phyloP scores from a whole-genome alignment of 2,329 filamentous ascomycete species.

The Aspergillus persii region DNA sequence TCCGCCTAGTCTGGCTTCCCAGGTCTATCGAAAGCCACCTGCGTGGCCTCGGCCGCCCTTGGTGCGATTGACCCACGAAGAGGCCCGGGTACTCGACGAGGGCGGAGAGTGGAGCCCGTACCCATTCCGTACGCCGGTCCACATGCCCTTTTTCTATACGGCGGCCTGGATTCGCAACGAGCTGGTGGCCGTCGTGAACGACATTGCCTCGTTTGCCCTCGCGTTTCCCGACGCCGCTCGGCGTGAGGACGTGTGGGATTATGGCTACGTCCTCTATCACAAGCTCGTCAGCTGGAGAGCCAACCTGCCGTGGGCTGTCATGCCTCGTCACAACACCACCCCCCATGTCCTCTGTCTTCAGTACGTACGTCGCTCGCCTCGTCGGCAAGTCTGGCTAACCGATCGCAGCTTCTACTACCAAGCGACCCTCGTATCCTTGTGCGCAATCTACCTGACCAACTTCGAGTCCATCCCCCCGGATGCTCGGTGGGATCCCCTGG shows the following conservation, averaged over 20 bases:
- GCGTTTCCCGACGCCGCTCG: constrained; percentile 9
- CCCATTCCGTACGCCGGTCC: constrained; percentile 11
- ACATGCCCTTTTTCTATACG: constrained; percentile 13
- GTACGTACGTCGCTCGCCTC: constrained; percentile 3
- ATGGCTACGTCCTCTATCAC: constrained; percentile 11
- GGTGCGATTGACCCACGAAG: constrained; percentile 14
- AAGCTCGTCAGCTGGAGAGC: constrained; percentile 12
- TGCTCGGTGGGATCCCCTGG: constrained; percentile 8
- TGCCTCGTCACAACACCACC: constrained; percentile 15
- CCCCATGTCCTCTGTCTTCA: constrained; percentile 21
- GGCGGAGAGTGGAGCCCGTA: constrained; percentile 16
- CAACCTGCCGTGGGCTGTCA: constrained; percentile 10
- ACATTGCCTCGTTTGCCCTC: constrained; percentile 13
- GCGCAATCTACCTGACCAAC: constrained; percentile 13
- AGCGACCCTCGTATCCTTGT: constrained; percentile 17
- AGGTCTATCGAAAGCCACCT: constrained; percentile 21
- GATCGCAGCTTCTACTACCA: constrained; percentile 19
- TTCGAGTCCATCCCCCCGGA: background rate
- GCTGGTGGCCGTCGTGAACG: constrained; percentile 16
- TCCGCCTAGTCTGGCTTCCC: constrained; percentile 17
- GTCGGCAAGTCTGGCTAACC: background rate
- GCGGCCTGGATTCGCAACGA: constrained; percentile 9
- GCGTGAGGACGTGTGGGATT: constrained; percentile 10
- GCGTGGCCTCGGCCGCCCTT: constrained; percentile 17
- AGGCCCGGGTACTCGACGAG: constrained; percentile 17